Percentiles rank a stretch among this genome's conserved stretches.
phyloP scores from a whole-genome alignment of 306 rosid species.

The Trifolium subterraneum region DNA sequence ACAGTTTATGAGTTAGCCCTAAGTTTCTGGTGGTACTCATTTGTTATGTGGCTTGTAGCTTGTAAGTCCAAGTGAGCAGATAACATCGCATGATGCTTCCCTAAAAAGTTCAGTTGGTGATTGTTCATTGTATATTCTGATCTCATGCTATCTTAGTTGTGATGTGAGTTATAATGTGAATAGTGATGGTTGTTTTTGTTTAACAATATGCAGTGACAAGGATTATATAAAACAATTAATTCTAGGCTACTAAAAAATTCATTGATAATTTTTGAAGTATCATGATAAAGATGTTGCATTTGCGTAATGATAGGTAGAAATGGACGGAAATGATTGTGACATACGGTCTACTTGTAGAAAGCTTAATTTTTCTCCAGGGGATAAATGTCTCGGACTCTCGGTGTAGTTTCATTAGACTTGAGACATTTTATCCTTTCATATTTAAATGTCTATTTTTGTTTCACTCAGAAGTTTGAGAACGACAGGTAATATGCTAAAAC shows the following conservation, averaged over 20 bases:
- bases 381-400: not conserved
- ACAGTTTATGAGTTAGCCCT: constrained; percentile 2
- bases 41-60: constrained; percentile 20
- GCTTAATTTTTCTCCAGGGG: constrained; percentile 6
- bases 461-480: constrained; percentile 25
- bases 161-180: constrained; percentile 1
- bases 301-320: not conserved
- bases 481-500: not conserved
- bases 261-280: not conserved
- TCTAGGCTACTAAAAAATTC: constrained; percentile 8
- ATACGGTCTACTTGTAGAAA: not conserved
- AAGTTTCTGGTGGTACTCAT: not conserved
- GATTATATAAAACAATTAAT: not conserved
- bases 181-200: constrained; percentile 4
- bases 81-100: not conserved
- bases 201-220: constrained; percentile 28
- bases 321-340: constrained; percentile 5
- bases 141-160: constrained; percentile 5
- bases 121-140: constrained; percentile 5
- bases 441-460: constrained; percentile 27
- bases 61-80: constrained; percentile 8
- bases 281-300: constrained; percentile 9
- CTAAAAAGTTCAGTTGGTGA: not conserved
- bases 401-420: not conserved
- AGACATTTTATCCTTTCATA: constrained; percentile 19